Conservation (phyloP, 805 yeast genomes). For the Ogataea nonfermentans region DNA sequence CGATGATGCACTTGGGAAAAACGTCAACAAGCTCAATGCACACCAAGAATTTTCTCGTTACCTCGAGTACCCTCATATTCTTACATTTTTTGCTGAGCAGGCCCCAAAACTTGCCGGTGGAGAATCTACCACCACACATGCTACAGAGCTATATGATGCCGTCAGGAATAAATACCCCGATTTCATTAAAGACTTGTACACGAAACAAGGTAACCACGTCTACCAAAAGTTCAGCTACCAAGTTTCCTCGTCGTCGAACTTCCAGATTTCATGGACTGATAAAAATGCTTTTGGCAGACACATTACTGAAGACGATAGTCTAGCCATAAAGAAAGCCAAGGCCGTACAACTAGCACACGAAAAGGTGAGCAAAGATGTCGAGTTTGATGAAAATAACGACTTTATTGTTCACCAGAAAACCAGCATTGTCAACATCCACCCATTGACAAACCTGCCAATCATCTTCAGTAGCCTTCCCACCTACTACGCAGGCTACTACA, state of each 20-base stretch:
- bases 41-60: constrained; percentile 30
- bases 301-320: constrained; percentile 7
- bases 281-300: constrained; percentile 14
- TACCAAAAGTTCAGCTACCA: constrained; percentile 10
- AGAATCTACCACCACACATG: constrained; percentile 25
- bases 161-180: constrained; percentile 24
- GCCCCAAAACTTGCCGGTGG: constrained; percentile 19
- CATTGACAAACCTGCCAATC: constrained; percentile 17
- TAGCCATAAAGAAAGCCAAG: constrained; percentile 9
- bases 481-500: constrained; percentile 16
- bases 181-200: constrained; percentile 18
- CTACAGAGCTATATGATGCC: constrained; percentile 24
- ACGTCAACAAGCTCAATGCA: constrained; percentile 17
- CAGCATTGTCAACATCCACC: constrained; percentile 7
- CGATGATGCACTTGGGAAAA: constrained; percentile 14
- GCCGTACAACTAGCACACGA: constrained; percentile 10
- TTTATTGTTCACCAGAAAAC: constrained; percentile 16
- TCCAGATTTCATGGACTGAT: constrained; percentile 16
- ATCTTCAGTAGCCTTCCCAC: constrained; percentile 27
- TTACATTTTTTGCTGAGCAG: constrained; percentile 25
- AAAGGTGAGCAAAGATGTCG: constrained; percentile 11
- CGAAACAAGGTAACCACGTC: constrained; percentile 15
- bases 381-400: constrained; percentile 13
- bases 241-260: constrained; percentile 8
- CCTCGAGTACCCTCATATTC: constrained; percentile 21